Percentiles rank a stretch among this genome's conserved stretches.
These are phyloP conservation scores for Penicillium robsamsonii DNA, from an alignment of 495 filamentous ascomycete genomes.

Conservation along the genomic window DNA sequence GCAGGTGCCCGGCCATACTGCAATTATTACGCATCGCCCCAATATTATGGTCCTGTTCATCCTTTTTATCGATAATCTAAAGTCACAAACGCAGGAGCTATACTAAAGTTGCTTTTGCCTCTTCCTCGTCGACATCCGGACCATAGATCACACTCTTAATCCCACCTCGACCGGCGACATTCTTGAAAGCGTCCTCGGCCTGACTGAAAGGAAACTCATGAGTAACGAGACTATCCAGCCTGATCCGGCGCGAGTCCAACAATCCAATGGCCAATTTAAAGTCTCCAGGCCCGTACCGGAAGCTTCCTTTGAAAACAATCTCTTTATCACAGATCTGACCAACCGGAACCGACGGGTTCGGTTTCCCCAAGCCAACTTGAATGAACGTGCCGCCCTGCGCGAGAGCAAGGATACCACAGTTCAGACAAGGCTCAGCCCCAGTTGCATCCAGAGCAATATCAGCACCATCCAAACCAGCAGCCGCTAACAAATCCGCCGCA, in stretches of 20 bases:
- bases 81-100: not conserved
- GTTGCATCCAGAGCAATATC: conserved; percentile 77
- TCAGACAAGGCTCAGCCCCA: conserved; percentile 72
- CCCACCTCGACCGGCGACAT: conserved; percentile 21
- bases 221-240: conserved; percentile 69
- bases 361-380: conserved; percentile 77
- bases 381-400: conserved; percentile 74
- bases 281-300: conserved; percentile 77
- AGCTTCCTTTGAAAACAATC: conserved; percentile 72
- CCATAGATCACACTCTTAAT: conserved; percentile 37
- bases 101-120: conserved; percentile 14
- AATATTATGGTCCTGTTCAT: too few relatives aligned
- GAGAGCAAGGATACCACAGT: conserved; percentile 65
- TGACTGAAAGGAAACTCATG: conserved; percentile 29
- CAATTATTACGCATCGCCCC: too few relatives aligned
- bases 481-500: conserved; percentile 53
- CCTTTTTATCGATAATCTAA: too few relatives aligned
- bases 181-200: conserved; percentile 23
- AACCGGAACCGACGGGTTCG: conserved; percentile 77
- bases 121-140: conserved; percentile 23
- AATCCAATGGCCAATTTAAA: conserved; percentile 73
- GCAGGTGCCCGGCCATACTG: too few relatives aligned
- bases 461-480: conserved; percentile 50
- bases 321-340: conserved; percentile 78
- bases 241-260: conserved; percentile 59